A percentile compares a stretch with the other conserved stretches of the same genome.
phyloP scores from a whole-genome alignment of 345 rosid species.

The Rhizophora apiculata region DNA sequence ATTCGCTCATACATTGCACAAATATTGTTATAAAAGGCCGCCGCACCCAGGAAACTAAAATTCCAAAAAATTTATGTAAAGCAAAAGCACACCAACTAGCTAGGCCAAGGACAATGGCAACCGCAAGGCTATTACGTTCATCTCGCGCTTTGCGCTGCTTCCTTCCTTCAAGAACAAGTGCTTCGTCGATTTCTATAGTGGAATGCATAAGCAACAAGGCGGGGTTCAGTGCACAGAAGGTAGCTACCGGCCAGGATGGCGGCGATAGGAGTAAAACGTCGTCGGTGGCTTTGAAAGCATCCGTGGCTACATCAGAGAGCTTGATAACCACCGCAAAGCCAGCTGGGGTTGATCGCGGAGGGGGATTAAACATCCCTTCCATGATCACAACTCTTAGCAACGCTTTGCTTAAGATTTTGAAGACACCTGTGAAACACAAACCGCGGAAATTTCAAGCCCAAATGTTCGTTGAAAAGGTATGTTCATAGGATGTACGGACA shows the following conservation, averaged over 20 bases:
- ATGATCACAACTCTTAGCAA: conserved; percentile 12
- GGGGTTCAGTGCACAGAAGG: conserved; percentile 19
- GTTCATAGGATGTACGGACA: background rate
- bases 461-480: conserved; percentile 27
- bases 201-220: conserved; percentile 20
- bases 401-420: conserved; percentile 21
- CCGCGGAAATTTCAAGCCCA: conserved; percentile 39
- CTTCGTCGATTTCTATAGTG: conserved; percentile 15
- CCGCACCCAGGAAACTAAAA: background rate
- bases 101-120: conserved; percentile 27
- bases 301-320: conserved; percentile 18
- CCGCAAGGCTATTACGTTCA: conserved; percentile 34
- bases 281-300: conserved; percentile 27
- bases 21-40: conserved; percentile 8
- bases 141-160: conserved; percentile 13
- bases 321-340: conserved; percentile 17
- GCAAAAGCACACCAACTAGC: background rate
- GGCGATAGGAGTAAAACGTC: conserved; percentile 27
- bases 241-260: conserved; percentile 1
- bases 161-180: conserved; percentile 14
- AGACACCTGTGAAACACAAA: conserved; percentile 19
- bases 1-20: conserved; percentile 26
- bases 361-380: conserved; percentile 13
- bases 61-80: background rate
- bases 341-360: conserved; percentile 12